A percentile compares a stretch with the other conserved stretches of the same genome.
Conservation (phyloP, 306 rosid genomes). For the Rubus idaeus region DNA sequence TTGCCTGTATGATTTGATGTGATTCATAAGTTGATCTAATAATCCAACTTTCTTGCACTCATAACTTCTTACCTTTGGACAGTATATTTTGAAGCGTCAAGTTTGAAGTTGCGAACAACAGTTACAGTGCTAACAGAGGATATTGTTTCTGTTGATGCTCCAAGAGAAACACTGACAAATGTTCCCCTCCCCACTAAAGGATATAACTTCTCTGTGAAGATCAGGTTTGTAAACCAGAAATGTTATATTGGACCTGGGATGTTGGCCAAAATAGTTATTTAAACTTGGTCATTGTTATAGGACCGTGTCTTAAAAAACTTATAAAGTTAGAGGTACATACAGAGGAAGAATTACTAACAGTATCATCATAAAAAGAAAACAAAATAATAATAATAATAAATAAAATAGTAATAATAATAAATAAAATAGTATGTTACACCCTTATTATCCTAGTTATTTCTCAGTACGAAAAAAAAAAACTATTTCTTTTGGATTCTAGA, state of each 20-base stretch:
- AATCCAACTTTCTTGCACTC: constrained; percentile 6
- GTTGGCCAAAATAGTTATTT: background rate
- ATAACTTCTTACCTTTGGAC: constrained; percentile 39
- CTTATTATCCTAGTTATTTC: background rate
- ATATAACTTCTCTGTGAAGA: constrained; percentile 75
- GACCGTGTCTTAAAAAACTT: background rate
- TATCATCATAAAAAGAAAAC: background rate
- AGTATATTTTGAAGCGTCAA: constrained; percentile 66
- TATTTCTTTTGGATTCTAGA: background rate
- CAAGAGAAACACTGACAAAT: constrained; percentile 75
- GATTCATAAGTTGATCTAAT: constrained; percentile 18
- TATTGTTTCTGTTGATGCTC: constrained; percentile 70
- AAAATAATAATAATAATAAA: background rate
- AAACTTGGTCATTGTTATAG: background rate
- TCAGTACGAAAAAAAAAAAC: background rate
- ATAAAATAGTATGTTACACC: background rate
- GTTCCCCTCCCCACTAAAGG: constrained; percentile 83
- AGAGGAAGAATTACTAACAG: background rate
- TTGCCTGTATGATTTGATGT: background rate
- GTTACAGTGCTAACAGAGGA: constrained; percentile 55
- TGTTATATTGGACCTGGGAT: background rate
- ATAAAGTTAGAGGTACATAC: background rate
- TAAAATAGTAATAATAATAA: too few species aligned
- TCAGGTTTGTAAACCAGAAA: constrained; percentile 61
- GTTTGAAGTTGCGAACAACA: constrained; percentile 61